phyloP scores from a whole-genome alignment of 495 filamentous ascomycete genomes.

The Aspergillus ostianus region DNA sequence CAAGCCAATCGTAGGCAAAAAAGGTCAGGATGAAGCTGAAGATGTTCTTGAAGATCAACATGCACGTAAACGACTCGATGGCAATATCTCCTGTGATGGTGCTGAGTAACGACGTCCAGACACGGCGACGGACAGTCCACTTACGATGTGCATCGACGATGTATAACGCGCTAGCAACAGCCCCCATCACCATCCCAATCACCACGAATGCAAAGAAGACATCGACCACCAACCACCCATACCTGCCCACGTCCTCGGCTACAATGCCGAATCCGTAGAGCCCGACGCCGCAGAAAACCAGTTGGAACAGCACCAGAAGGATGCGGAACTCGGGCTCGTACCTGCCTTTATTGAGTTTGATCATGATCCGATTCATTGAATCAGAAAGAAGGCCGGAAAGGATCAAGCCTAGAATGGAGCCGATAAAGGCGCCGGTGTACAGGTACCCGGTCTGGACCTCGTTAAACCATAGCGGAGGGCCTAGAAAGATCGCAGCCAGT shows the following conservation, averaged over 20 bases:
- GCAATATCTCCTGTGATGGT: slow-evolving; percentile 64
- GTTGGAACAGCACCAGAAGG: slow-evolving; percentile 74
- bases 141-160: slow-evolving; percentile 90
- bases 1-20: slow-evolving; percentile 78
- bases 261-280: slow-evolving; percentile 83
- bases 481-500: slow-evolving; percentile 77
- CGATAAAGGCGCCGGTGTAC: slow-evolving; percentile 84
- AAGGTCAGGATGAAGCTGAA: slow-evolving; percentile 86
- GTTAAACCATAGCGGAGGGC: slow-evolving; percentile 74
- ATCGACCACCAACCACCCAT: slow-evolving; percentile 69
- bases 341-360: slow-evolving; percentile 69
- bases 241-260: slow-evolving; percentile 53
- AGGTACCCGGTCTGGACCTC: slow-evolving; percentile 85
- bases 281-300: slow-evolving; percentile 74
- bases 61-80: slow-evolving; percentile 86
- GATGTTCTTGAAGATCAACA: slow-evolving; percentile 90
- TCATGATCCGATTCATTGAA: slow-evolving; percentile 66
- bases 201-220: slow-evolving; percentile 77
- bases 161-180: slow-evolving; percentile 82
- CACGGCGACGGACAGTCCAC: slow-evolving; percentile 25
- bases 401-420: slow-evolving; percentile 73
- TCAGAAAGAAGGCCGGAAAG: slow-evolving; percentile 74
- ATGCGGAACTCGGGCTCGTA: slow-evolving; percentile 93
- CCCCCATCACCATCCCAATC: slow-evolving; percentile 86
- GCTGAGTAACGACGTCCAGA: slow-evolving; percentile 9